Percentiles rank a stretch among this genome's conserved stretches.
phyloP scores from a whole-genome alignment of 257 asterid genomes.

The Nemophila menziesii region DNA sequence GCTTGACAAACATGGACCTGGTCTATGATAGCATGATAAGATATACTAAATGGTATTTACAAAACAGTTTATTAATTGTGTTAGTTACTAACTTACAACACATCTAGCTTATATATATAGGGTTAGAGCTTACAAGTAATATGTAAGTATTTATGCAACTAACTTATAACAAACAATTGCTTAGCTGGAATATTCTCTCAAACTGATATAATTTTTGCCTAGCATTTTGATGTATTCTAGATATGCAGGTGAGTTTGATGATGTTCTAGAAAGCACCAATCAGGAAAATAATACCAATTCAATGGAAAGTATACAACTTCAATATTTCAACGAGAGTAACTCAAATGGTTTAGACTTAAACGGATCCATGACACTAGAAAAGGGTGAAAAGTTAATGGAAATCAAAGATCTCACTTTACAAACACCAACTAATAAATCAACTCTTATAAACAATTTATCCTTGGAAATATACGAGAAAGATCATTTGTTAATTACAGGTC shows the following conservation, averaged over 20 bases:
- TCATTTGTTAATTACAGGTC: constrained; percentile 87
- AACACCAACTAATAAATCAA: constrained; percentile 51
- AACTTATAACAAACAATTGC: too few species aligned
- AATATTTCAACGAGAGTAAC: constrained; percentile 18
- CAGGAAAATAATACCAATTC: constrained; percentile 20
- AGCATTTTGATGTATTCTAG: constrained; percentile 10
- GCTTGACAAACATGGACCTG: not conserved
- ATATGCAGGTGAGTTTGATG: constrained; percentile 85
- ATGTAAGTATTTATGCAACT: too few species aligned
- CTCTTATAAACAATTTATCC: constrained; percentile 64
- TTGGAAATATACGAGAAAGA: constrained; percentile 54
- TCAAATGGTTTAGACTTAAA: constrained; percentile 22
- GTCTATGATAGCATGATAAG: not conserved
- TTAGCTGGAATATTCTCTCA: not conserved
- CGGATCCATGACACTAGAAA: constrained; percentile 37
- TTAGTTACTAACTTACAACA: not conserved
- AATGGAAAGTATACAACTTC: constrained; percentile 41
- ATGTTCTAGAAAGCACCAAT: constrained; percentile 42
- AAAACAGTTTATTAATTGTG: too few species aligned
- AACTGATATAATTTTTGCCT: not conserved
- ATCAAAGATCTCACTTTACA: constrained; percentile 58
- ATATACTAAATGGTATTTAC: too few species aligned
- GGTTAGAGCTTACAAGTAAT: too few species aligned
- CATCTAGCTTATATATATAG: too few species aligned
- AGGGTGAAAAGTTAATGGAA: constrained; percentile 28